Conservation (phyloP, 2,329 filamentous ascomycete genomes). For the Fusarium albosuccineum region DNA sequence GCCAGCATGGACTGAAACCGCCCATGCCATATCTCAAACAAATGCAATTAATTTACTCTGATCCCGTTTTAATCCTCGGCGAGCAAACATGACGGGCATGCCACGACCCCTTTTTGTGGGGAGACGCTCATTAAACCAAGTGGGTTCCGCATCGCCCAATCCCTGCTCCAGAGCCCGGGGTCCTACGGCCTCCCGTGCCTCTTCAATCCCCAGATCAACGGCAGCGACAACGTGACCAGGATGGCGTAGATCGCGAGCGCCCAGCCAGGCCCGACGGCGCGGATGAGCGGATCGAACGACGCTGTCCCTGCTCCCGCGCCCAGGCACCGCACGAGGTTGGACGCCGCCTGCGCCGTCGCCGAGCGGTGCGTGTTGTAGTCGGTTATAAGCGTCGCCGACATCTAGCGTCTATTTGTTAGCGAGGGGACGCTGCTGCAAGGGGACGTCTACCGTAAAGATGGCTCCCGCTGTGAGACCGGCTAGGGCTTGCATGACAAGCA, state of each 20-base stretch:
- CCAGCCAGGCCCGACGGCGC: conserved; percentile 35
- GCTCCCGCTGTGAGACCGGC: conserved; percentile 5
- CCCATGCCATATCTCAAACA: conserved; percentile 36
- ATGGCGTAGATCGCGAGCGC: conserved; percentile 40
- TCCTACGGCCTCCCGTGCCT: not conserved
- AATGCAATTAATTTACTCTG: conserved; percentile 9
- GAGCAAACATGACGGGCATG: not conserved
- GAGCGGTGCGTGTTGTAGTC: conserved; percentile 43
- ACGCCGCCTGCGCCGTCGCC: conserved; percentile 45
- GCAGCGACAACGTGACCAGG: conserved; percentile 22
- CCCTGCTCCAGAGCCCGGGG: too few relatives aligned
- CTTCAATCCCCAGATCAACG: conserved; percentile 22
- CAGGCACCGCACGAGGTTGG: conserved; percentile 44
- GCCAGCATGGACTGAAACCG: conserved; percentile 28
- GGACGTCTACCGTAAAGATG: conserved; percentile 8
- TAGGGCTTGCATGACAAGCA: conserved; percentile 5
- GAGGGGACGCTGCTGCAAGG: too few relatives aligned
- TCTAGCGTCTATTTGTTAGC: not conserved
- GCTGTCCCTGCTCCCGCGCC: conserved; percentile 41
- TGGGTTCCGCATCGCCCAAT: conserved; percentile 19
- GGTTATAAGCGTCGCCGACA: conserved; percentile 40
- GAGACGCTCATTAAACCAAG: conserved; percentile 44
- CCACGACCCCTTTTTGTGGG: conserved; percentile 36
- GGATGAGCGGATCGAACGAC: conserved; percentile 38
- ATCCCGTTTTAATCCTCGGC: not conserved